Evolutionary conservation across 169 alveolate genomes (phyloP).

Genomic region (Cryptosporidium viatorum): DNA sequence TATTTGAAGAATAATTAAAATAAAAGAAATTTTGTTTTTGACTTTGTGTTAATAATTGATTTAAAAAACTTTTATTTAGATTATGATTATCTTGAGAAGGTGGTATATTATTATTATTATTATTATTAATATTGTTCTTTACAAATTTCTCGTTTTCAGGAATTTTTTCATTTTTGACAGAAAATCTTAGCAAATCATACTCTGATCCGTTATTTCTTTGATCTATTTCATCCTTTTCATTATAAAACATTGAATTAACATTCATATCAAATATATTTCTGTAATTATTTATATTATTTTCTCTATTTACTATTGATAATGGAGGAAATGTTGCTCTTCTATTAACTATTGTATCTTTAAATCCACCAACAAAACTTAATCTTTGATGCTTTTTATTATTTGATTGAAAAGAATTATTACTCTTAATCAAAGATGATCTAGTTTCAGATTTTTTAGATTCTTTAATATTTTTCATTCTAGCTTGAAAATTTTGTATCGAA

Average conservation of each 20-base stretch:
- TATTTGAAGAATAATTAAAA: slow-evolving; percentile 47
- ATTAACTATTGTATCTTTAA: background rate
- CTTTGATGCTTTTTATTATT: background rate
- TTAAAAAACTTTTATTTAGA: slow-evolving; percentile 36
- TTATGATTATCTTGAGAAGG: background rate
- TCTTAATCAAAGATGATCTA: slow-evolving; percentile 1
- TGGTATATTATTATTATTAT: background rate
- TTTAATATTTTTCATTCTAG: background rate
- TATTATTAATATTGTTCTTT: background rate
- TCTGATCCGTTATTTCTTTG: background rate
- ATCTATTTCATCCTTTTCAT: background rate
- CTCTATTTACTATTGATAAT: slow-evolving; percentile 18
- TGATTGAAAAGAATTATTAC: background rate
- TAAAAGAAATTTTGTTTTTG: slow-evolving; percentile 60
- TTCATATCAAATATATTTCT: background rate
- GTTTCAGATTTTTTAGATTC: background rate
- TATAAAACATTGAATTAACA: background rate
- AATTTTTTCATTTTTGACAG: background rate
- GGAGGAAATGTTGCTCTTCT: slow-evolving; percentile 76
- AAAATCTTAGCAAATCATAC: slow-evolving; percentile 57
- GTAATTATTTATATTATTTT: background rate
- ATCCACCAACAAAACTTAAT: background rate
- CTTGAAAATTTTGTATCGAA: background rate
- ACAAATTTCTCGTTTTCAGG: background rate
- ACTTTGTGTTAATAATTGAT: slow-evolving; percentile 33